Conservation (phyloP, 2,329 filamentous ascomycete species). For the Fusarium denticulatum region DNA sequence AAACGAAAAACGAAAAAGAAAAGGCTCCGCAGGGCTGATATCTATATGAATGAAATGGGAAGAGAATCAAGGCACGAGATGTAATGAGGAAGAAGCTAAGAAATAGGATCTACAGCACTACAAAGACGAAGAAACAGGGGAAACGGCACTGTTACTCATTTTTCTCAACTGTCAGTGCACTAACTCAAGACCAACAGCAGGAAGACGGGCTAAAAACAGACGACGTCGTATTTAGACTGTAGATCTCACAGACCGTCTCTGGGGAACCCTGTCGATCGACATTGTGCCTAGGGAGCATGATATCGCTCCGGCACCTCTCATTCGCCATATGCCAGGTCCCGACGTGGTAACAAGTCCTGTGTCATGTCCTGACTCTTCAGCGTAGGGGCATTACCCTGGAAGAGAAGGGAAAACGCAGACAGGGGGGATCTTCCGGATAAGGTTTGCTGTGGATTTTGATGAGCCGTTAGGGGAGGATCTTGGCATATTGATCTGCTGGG, state of each 20-base stretch:
- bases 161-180: not conserved
- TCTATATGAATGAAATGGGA: not conserved
- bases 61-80: not conserved
- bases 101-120: not conserved
- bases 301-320: not conserved
- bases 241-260: conserved; percentile 13
- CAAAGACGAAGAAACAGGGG: not conserved
- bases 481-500: not conserved
- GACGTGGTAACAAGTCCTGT: not conserved
- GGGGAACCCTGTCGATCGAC: conserved; percentile 13
- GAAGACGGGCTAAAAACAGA: not conserved
- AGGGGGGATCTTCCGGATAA: not conserved
- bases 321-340: not conserved
- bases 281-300: not conserved
- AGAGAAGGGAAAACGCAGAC: not conserved
- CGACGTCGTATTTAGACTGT: not conserved
- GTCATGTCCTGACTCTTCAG: not conserved
- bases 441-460: not conserved
- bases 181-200: conserved; percentile 1
- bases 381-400: not conserved
- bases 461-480: not conserved
- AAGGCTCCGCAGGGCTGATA: not conserved
- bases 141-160: not conserved
- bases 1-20: not conserved
- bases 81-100: not conserved